phyloP scores from a whole-genome alignment of 805 yeast genomes.

The Candida fluviatilis region DNA sequence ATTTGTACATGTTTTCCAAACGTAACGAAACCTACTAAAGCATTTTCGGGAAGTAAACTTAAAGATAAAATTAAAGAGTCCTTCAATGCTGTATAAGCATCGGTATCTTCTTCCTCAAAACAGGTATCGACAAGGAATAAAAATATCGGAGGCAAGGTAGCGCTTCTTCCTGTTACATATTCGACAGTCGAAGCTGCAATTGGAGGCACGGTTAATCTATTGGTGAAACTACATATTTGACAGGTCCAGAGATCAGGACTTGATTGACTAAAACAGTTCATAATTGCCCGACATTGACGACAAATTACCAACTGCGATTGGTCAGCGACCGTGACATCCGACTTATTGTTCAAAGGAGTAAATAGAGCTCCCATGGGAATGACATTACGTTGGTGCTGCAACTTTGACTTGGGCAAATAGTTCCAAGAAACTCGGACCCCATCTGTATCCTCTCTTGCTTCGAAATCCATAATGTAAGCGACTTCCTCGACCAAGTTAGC shows the following conservation, averaged over 20 bases:
- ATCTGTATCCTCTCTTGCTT: conserved; percentile 61
- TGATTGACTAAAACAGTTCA: conserved; percentile 39
- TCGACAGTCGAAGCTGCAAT: conserved; percentile 46
- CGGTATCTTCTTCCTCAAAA: conserved; percentile 45
- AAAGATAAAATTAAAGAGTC: conserved; percentile 45
- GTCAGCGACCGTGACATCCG: conserved; percentile 23
- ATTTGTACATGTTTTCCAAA: conserved; percentile 59
- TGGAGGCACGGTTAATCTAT: conserved; percentile 29
- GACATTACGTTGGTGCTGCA: conserved; percentile 47
- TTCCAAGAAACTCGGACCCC: conserved; percentile 80
- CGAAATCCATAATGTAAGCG: conserved; percentile 36
- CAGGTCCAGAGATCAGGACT: conserved; percentile 47
- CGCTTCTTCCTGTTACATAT: conserved; percentile 37
- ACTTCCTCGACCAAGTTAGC: not conserved
- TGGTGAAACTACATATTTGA: conserved; percentile 50
- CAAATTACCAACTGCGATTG: conserved; percentile 42
- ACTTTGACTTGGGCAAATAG: conserved; percentile 50
- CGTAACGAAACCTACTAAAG: conserved; percentile 54
- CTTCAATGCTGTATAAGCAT: conserved; percentile 40
- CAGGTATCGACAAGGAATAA: conserved; percentile 57
- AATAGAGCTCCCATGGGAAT: conserved; percentile 56
- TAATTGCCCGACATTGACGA: conserved; percentile 49
- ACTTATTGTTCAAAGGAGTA: conserved; percentile 53
- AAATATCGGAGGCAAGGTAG: conserved; percentile 45
- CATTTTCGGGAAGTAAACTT: conserved; percentile 48